phyloP scores from a whole-genome alignment of 495 filamentous ascomycete genomes.

The Penicillium alfredii region DNA sequence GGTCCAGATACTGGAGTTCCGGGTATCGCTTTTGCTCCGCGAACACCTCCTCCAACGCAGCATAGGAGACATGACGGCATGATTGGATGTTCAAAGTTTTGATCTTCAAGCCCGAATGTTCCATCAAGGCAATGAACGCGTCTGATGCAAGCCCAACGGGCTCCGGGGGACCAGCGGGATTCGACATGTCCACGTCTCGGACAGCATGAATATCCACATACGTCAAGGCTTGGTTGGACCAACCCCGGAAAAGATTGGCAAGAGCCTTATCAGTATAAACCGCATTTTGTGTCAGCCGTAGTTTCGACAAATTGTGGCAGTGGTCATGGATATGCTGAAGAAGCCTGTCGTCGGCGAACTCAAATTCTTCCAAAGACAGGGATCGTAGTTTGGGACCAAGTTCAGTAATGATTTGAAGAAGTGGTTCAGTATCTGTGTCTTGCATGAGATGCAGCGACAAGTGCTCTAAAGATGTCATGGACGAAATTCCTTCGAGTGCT shows the following conservation, averaged over 20 bases:
- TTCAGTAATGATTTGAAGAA: slow-evolving; percentile 52
- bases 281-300: slow-evolving; percentile 71
- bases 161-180: slow-evolving; percentile 51
- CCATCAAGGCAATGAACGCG: slow-evolving; percentile 75
- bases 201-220: slow-evolving; percentile 68
- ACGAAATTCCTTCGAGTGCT: slow-evolving; percentile 47
- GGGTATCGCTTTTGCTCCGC: slow-evolving; percentile 54
- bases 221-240: slow-evolving; percentile 63
- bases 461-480: slow-evolving; percentile 57
- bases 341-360: slow-evolving; percentile 52
- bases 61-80: slow-evolving; percentile 67
- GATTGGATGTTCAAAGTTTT: slow-evolving; percentile 63
- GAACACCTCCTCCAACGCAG: slow-evolving; percentile 68
- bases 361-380: slow-evolving; percentile 61
- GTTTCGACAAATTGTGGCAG: slow-evolving; percentile 62
- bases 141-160: slow-evolving; percentile 62
- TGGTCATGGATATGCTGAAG: slow-evolving; percentile 58
- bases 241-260: slow-evolving; percentile 61
- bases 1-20: slow-evolving; percentile 60
- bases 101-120: slow-evolving; percentile 64
- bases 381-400: slow-evolving; percentile 61
- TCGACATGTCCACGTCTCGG: slow-evolving; percentile 65
- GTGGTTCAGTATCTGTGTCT: slow-evolving; percentile 47
- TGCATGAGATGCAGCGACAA: slow-evolving; percentile 61
- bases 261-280: slow-evolving; percentile 67